These are phyloP conservation scores for Plasmodium ovale DNA, from an alignment of 169 alveolate genomes.

Conservation along the genomic window DNA sequence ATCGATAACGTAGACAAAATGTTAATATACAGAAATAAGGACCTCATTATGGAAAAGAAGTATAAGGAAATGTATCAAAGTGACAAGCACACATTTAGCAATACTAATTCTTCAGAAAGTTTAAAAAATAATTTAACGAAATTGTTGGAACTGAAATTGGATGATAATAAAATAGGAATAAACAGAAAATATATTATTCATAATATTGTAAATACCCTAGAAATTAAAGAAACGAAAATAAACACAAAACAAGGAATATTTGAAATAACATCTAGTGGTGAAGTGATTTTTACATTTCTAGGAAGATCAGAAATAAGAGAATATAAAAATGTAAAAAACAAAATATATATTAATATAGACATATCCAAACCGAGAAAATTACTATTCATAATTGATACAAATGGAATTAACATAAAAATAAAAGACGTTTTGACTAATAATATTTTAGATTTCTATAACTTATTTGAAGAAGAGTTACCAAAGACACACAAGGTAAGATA, in stretches of 20 bases:
- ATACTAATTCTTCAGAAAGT: conserved; percentile 21
- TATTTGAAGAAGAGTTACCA: conserved; percentile 70
- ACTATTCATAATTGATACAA: conserved; percentile 54
- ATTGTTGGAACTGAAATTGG: neutral
- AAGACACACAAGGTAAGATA: conserved; percentile 65
- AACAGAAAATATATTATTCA: neutral
- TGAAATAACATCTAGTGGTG: conserved; percentile 59
- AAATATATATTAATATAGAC: conserved; percentile 31
- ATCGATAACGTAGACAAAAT: conserved; percentile 22
- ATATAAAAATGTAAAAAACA: conserved; percentile 66
- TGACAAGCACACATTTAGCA: neutral
- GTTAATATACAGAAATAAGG: neutral
- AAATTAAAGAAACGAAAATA: conserved; percentile 60
- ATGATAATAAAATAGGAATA: neutral
- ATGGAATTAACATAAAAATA: conserved; percentile 55
- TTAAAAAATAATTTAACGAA: neutral
- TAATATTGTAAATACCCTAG: conserved; percentile 54
- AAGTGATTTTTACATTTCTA: conserved; percentile 62
- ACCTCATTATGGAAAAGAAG: neutral
- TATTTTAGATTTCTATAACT: conserved; percentile 48
- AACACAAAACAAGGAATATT: conserved; percentile 69
- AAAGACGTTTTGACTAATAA: conserved; percentile 36
- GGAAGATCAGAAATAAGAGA: conserved; percentile 73
- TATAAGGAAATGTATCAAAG: conserved; percentile 12
- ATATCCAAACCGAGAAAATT: conserved; percentile 70